Evolutionary conservation across 352 stramenopile species (phyloP).

Genomic region (Plasmopara viticola): DNA sequence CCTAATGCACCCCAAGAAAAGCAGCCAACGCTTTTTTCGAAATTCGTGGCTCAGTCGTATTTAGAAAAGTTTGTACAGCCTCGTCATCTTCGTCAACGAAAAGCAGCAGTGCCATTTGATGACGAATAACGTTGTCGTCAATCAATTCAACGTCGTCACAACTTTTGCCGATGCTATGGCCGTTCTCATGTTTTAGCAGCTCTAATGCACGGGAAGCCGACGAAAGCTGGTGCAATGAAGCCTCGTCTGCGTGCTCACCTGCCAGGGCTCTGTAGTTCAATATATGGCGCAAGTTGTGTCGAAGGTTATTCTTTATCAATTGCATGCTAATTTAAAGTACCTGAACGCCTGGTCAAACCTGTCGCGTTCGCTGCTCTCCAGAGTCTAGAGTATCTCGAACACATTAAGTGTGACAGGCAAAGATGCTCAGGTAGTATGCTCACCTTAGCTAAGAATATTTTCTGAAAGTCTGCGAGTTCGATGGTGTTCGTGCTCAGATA

Average conservation of each 20-base stretch:
- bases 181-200: not conserved
- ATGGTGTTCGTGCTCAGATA: slow-evolving; percentile 28
- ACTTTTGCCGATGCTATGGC: not conserved
- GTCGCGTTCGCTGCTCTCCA: slow-evolving; percentile 18
- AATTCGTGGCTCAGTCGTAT: slow-evolving; percentile 1
- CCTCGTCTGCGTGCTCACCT: slow-evolving; percentile 1
- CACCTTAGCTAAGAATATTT: slow-evolving; percentile 39
- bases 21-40: slow-evolving; percentile 13
- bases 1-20: slow-evolving; percentile 12
- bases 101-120: slow-evolving; percentile 22
- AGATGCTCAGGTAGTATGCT: not conserved
- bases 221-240: slow-evolving; percentile 18
- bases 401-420: not conserved
- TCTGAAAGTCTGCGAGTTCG: slow-evolving; percentile 32
- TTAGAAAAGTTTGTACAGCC: slow-evolving; percentile 8
- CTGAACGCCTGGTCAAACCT: slow-evolving; percentile 30
- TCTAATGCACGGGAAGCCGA: slow-evolving; percentile 2
- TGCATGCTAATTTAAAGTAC: slow-evolving; percentile 2
- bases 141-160: slow-evolving; percentile 1
- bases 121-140: slow-evolving; percentile 12
- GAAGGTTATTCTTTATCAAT: not conserved
- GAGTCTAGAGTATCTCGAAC: slow-evolving; percentile 7
- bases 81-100: slow-evolving; percentile 18
- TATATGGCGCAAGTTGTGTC: not conserved
- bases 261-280: slow-evolving; percentile 14